Evolutionary conservation across 2,329 filamentous ascomycete genomes (phyloP), one percentile per base, ranked within the genome.

Genomic region (Fusarium sp.): DNA sequence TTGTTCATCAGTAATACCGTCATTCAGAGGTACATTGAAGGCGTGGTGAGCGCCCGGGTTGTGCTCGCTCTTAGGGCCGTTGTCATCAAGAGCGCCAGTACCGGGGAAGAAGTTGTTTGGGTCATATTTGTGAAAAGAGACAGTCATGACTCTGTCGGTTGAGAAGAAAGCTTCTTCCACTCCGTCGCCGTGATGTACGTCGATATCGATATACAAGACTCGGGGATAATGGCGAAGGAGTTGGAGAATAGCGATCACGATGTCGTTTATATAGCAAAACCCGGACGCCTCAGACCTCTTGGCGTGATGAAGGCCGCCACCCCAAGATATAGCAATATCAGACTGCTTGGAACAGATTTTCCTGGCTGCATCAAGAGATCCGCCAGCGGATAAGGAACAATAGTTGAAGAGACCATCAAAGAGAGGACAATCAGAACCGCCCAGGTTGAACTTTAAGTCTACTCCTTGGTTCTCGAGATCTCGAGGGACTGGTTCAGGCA

Each of bases 251-350:
- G 92, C 94, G 48, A 99, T 87, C 62, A 98, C 96, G 75, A 98
- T 98, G 80, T 99, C 96, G 80, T 99, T 99, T 82, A 98, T 94
- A 82, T 99, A 99, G 83, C 96, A 99, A 81, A 99, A 99, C 1
- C 96, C 96, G 16, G 92, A 95, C 1, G 96, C 95, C 81, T 97
- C 94, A 56, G 91, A 89, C 78, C 95, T 96, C 81, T 98, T 98
- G 47, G 96, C 96, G 77, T 99, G 96, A 80, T 99, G 96, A 30
- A 99, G 87, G 13, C 96, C 96, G 38, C 96, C 96, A 20, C 94
- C 96, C 96, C 96, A 99, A 75, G 97, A 97, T 77, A 99, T 94
- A 58, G 96, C 96, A 77, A 99, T 98, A 77, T 98, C 93, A 30
- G 94, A 94, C 81, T 97, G 92, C 49, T 90, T 87, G 75, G 93